These are phyloP conservation scores for Diutina mesorugosa DNA, from an alignment of 1,139 yeast species.

Conservation along the genomic window DNA sequence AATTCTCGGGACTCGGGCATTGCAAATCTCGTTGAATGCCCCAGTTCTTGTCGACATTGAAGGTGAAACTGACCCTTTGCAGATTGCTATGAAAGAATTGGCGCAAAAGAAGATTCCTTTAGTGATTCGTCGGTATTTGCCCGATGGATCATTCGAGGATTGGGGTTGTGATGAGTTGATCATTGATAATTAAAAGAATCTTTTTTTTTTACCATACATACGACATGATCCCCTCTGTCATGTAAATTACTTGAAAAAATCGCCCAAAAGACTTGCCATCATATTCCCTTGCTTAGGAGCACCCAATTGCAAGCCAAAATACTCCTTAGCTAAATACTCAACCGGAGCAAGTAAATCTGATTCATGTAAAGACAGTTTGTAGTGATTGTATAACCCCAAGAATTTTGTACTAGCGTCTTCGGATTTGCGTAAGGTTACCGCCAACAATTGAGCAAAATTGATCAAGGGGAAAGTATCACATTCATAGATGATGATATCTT, in stretches of 20 bases:
- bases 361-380: conserved; percentile 18
- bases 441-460: conserved; percentile 59
- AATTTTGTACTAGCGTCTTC: conserved; percentile 41
- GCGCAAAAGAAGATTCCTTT: conserved; percentile 91
- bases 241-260: conserved; percentile 34
- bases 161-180: conserved; percentile 98
- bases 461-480: conserved; percentile 23
- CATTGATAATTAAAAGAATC: conserved; percentile 50
- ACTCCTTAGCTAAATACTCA: conserved; percentile 35
- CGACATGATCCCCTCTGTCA: not conserved
- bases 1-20: conserved; percentile 89
- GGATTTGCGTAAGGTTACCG: conserved; percentile 43
- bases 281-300: conserved; percentile 45
- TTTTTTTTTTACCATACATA: not conserved
- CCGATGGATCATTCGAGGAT: conserved; percentile 95
- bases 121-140: conserved; percentile 89
- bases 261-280: conserved; percentile 80
- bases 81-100: conserved; percentile 93
- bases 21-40: conserved; percentile 95
- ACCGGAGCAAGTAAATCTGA: conserved; percentile 25
- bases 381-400: conserved; percentile 35
- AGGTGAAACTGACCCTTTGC: conserved; percentile 98
- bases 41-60: conserved; percentile 96
- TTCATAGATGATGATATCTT: conserved; percentile 7
- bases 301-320: conserved; percentile 14